Evolutionary conservation across 345 rosid species (phyloP).

Genomic region (Aquilaria sinensis): DNA sequence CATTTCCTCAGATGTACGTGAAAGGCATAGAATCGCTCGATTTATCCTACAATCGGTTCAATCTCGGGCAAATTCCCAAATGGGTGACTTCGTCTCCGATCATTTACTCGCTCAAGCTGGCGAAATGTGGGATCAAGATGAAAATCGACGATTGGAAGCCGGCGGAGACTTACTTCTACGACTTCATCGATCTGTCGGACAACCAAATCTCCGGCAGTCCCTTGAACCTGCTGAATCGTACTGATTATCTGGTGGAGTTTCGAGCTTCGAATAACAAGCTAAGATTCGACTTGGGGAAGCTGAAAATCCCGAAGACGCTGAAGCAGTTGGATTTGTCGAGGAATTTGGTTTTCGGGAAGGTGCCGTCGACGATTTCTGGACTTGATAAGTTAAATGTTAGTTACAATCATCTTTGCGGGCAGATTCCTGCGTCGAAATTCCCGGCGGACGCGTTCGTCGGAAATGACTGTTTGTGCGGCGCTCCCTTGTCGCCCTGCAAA

Average conservation of each 20-base stretch:
- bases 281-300: slow-evolving; percentile 39
- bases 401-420: slow-evolving; percentile 58
- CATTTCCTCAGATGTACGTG: slow-evolving; percentile 63
- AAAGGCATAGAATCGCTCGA: slow-evolving; percentile 78
- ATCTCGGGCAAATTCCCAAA: slow-evolving; percentile 49
- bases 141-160: slow-evolving; percentile 54
- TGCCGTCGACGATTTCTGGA: slow-evolving; percentile 41
- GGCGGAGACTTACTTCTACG: slow-evolving; percentile 56
- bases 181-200: slow-evolving; percentile 58
- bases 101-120: slow-evolving; percentile 67
- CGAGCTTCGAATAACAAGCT: slow-evolving; percentile 46
- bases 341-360: slow-evolving; percentile 50
- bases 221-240: slow-evolving; percentile 40
- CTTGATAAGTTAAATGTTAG: slow-evolving; percentile 45
- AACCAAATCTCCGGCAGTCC: slow-evolving; percentile 66
- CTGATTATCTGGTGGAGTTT: slow-evolving; percentile 49
- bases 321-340: slow-evolving; percentile 48
- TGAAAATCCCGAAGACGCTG: slow-evolving; percentile 36
- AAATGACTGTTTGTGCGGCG: slow-evolving; percentile 50
- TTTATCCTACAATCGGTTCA: slow-evolving; percentile 53
- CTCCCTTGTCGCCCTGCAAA: slow-evolving; percentile 49
- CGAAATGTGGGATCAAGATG: slow-evolving; percentile 62
- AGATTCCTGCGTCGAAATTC: slow-evolving; percentile 51
- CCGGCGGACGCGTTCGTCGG: slow-evolving; percentile 44
- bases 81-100: slow-evolving; percentile 77